phyloP scores from a whole-genome alignment of 495 filamentous ascomycete genomes.

The Tricharina praecox region DNA sequence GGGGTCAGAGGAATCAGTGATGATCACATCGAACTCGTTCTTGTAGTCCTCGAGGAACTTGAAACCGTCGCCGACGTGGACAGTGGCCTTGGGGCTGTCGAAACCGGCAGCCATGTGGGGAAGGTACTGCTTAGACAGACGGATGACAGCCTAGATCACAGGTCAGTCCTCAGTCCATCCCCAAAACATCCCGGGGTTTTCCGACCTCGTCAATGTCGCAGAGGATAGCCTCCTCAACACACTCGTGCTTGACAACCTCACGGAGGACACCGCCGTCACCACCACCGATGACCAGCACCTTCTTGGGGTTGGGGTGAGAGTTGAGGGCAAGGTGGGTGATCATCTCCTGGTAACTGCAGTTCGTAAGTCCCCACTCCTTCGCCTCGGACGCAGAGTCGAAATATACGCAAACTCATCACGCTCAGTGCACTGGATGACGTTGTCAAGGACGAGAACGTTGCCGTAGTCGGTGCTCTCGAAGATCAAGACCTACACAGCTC shows the following conservation, averaged over 20 bases:
- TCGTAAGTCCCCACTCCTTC: background rate
- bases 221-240: constrained; percentile 55
- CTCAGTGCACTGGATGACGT: constrained; percentile 97
- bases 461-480: constrained; percentile 96
- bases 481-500: constrained; percentile 39
- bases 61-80: constrained; percentile 91
- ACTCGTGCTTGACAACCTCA: constrained; percentile 95
- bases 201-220: constrained; percentile 95
- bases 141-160: constrained; percentile 64
- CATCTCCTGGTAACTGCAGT: constrained; percentile 87
- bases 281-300: constrained; percentile 93
- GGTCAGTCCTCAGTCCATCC: too few relatives aligned
- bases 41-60: constrained; percentile 85
- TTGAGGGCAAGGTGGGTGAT: constrained; percentile 98
- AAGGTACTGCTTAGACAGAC: constrained; percentile 95
- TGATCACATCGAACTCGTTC: constrained; percentile 97
- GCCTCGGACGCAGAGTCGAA: background rate
- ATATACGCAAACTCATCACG: constrained; percentile 83
- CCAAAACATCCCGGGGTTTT: background rate
- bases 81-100: constrained; percentile 78
- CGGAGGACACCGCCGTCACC: constrained; percentile 94
- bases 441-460: constrained; percentile 93
- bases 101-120: constrained; percentile 86
- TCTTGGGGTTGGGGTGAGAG: constrained; percentile 93
- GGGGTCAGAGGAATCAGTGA: constrained; percentile 94